phyloP scores from a whole-genome alignment of 2,329 filamentous ascomycete species.

The Coniochaeta sp. region DNA sequence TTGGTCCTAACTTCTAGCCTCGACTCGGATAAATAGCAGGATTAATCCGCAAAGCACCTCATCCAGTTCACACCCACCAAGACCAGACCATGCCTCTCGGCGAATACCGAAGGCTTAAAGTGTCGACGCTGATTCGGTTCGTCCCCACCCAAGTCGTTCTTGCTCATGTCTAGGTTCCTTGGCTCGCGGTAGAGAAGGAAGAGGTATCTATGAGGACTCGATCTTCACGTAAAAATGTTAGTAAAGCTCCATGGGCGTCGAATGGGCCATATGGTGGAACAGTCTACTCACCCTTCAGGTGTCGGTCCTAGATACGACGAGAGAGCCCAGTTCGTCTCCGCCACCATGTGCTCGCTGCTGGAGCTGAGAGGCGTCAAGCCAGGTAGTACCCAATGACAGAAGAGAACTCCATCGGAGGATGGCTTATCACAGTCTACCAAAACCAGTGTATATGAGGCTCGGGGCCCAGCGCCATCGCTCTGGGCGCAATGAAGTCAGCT shows the following conservation, averaged over 20 bases:
- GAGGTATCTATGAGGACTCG: not conserved
- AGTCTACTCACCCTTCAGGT: not conserved
- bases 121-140: not conserved
- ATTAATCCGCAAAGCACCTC: not conserved
- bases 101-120: not conserved
- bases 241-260: not conserved
- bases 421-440: not conserved
- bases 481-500: not conserved
- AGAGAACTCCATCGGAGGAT: not conserved
- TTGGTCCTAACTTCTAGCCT: too few species aligned
- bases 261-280: not conserved
- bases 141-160: not conserved
- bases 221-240: not conserved
- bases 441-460: conserved; percentile 1
- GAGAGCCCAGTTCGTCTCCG: not conserved
- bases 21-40: not conserved
- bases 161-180: not conserved
- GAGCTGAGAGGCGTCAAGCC: not conserved
- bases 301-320: not conserved
- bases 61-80: conserved; percentile 1
- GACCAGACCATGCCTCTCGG: not conserved
- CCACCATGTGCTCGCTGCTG: not conserved
- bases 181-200: conserved; percentile 1
- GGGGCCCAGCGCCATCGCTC: not conserved
- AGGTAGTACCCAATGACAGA: not conserved